Percentiles rank a stretch among this genome's conserved stretches.
These are phyloP conservation scores for Phylloporus scabripes DNA, from an alignment of 768 basidiomycete genomes.

Conservation along the genomic window DNA sequence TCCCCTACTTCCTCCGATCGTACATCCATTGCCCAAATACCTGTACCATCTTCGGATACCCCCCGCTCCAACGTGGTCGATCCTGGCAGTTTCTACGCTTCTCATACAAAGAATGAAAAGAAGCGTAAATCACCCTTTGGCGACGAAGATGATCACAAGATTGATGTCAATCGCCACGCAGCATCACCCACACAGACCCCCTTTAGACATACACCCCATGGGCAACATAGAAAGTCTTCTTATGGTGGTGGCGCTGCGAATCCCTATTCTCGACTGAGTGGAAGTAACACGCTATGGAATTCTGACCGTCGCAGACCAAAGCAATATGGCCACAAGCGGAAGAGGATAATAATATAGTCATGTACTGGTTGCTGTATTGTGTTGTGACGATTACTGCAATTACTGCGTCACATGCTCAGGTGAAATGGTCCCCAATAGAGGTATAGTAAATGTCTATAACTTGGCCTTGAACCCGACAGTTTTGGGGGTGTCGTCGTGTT, in stretches of 20 bases:
- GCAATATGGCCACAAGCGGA: slow-evolving; percentile 32
- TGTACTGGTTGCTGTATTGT: slow-evolving; percentile 10
- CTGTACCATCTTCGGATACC: slow-evolving; percentile 17
- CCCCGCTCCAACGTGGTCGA: slow-evolving; percentile 24
- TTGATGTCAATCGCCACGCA: slow-evolving; percentile 17
- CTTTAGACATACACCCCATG: slow-evolving; percentile 17
- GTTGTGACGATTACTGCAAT: slow-evolving; percentile 4
- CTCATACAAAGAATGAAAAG: slow-evolving; percentile 22
- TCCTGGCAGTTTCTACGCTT: slow-evolving; percentile 38
- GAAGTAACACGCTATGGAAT: slow-evolving; percentile 32
- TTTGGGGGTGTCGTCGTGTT: slow-evolving; percentile 40
- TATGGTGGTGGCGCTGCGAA: slow-evolving; percentile 30
- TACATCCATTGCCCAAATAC: slow-evolving; percentile 15
- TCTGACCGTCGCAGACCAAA: slow-evolving; percentile 22
- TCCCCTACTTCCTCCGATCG: slow-evolving; percentile 30
- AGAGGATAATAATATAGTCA: slow-evolving; percentile 34
- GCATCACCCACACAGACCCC: slow-evolving; percentile 18
- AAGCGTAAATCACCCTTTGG: slow-evolving; percentile 39
- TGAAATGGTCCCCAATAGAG: background rate
- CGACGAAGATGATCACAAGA: slow-evolving; percentile 25
- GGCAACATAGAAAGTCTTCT: slow-evolving; percentile 25
- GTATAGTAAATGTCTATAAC: slow-evolving; percentile 33
- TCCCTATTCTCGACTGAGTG: slow-evolving; percentile 33
- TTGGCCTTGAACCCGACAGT: slow-evolving; percentile 42
- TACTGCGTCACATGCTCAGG: background rate